Conservation (phyloP, 805 yeast species). For the Wickerhamomyces chambardii region DNA sequence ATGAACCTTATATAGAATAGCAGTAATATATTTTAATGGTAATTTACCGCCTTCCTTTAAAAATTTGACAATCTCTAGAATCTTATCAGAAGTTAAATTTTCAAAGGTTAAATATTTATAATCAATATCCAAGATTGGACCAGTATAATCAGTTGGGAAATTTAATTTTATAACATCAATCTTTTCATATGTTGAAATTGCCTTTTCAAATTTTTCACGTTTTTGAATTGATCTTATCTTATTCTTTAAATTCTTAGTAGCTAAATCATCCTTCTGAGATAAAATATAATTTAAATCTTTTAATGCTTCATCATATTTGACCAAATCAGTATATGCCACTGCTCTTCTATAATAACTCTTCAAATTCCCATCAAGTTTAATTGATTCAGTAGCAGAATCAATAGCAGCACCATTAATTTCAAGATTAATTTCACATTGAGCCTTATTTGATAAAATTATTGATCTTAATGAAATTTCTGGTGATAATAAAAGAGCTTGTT, state of each 20-base stretch:
- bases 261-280: conserved; percentile 45
- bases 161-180: conserved; percentile 22
- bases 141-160: conserved; percentile 49
- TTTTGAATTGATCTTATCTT: conserved; percentile 62
- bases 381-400: conserved; percentile 65
- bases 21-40: conserved; percentile 79
- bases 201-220: conserved; percentile 73
- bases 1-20: conserved; percentile 67
- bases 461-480: conserved; percentile 32
- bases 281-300: conserved; percentile 60
- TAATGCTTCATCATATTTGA: conserved; percentile 68
- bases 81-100: conserved; percentile 18
- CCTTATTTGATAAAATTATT: conserved; percentile 74
- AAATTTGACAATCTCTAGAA: conserved; percentile 51
- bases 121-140: conserved; percentile 40
- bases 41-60: conserved; percentile 68
- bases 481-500: conserved; percentile 65
- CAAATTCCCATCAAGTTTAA: conserved; percentile 51
- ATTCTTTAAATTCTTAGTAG: conserved; percentile 51
- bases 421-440: conserved; percentile 78
- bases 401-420: conserved; percentile 86
- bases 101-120: conserved; percentile 22
- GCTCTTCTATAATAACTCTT: conserved; percentile 90
- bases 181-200: conserved; percentile 66
- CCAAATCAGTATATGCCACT: conserved; percentile 64